These are phyloP conservation scores for Fusarium newnesense DNA, from an alignment of 2,329 filamentous ascomycete species.

Conservation along the genomic window DNA sequence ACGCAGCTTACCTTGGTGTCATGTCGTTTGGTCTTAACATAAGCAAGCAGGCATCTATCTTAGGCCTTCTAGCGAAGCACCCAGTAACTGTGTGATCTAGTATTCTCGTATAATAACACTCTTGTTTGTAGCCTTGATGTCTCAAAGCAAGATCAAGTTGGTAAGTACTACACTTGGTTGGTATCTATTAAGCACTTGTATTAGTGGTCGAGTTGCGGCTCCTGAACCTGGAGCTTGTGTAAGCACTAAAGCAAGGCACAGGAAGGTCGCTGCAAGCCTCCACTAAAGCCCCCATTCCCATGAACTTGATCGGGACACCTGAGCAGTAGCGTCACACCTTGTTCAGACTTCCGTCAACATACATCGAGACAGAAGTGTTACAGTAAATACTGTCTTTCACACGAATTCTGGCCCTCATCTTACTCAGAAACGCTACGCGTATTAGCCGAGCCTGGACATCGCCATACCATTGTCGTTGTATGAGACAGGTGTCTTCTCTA, in stretches of 20 bases:
- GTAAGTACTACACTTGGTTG: neutral
- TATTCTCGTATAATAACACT: neutral
- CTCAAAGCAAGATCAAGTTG: neutral
- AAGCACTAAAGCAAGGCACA: slow-evolving; percentile 1
- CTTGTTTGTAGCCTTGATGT: neutral
- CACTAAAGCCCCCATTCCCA: neutral
- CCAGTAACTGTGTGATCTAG: neutral
- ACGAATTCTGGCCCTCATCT: neutral
- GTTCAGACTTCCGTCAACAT: neutral
- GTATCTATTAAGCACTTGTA: neutral
- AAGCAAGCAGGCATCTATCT: neutral
- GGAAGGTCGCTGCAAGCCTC: neutral
- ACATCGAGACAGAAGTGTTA: neutral
- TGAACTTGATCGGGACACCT: slow-evolving; percentile 2
- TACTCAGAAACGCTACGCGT: neutral
- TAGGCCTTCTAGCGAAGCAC: neutral
- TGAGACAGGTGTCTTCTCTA: neutral
- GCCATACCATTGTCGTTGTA: neutral
- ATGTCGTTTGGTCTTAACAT: neutral
- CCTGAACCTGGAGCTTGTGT: neutral
- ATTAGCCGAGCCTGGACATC: neutral
- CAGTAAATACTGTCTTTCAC: neutral
- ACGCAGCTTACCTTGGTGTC: neutral
- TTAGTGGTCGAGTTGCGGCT: neutral
- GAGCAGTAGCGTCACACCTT: slow-evolving; percentile 6